These are phyloP conservation scores for Debaryomyces fabryi DNA, from an alignment of 1,139 yeast genomes.

Conservation along the genomic window DNA sequence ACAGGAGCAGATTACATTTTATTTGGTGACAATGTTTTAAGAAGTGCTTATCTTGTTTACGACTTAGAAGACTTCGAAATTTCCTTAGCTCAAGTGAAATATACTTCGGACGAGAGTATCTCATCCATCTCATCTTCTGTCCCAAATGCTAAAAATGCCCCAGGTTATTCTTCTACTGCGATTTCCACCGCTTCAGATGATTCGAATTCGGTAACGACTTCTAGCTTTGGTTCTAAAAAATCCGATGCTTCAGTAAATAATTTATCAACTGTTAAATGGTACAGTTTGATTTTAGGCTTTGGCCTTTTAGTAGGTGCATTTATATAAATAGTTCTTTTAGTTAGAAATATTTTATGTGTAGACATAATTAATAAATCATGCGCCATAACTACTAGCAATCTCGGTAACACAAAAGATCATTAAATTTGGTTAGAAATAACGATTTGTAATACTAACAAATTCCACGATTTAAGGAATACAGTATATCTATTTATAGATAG, in stretches of 20 bases:
- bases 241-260: neutral
- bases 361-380: neutral
- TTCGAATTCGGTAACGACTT: constrained; percentile 4
- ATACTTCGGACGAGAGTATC: constrained; percentile 42
- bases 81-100: constrained; percentile 65
- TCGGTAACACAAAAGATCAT: constrained; percentile 1
- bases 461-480: neutral
- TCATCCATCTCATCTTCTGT: constrained; percentile 43
- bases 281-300: neutral
- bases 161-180: constrained; percentile 11
- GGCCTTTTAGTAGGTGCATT: neutral
- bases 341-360: neutral
- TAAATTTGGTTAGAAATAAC: neutral
- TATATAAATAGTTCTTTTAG: neutral
- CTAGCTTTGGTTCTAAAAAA: neutral
- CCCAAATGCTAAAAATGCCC: constrained; percentile 42
- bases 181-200: neutral
- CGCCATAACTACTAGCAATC: neutral
- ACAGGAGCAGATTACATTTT: constrained; percentile 23
- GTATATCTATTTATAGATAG: neutral
- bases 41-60: constrained; percentile 75
- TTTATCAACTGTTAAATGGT: neutral
- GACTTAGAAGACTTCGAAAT: constrained; percentile 69
- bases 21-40: constrained; percentile 75
- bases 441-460: neutral